Evolutionary conservation across 140 eudicot species (phyloP).

Genomic region (Stevia rebaudiana): DNA sequence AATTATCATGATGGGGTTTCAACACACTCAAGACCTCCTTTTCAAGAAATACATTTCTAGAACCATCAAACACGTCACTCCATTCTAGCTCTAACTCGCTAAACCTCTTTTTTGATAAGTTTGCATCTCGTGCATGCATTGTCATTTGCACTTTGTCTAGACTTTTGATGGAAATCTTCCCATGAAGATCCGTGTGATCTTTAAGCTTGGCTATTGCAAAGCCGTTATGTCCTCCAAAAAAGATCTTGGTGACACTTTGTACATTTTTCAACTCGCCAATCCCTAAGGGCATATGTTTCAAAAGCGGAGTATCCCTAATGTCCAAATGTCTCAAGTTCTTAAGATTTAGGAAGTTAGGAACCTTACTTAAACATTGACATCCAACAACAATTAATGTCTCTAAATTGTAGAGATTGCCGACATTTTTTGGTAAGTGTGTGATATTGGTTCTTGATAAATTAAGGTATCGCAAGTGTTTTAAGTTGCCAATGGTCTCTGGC

Average conservation of each 20-base stretch:
- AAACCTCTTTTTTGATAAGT: background rate
- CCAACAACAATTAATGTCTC: slow-evolving; percentile 24
- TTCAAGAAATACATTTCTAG: slow-evolving; percentile 1
- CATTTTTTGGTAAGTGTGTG: slow-evolving; percentile 7
- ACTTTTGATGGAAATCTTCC: background rate
- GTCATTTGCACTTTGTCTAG: background rate
- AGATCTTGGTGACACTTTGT: background rate
- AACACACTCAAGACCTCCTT: background rate
- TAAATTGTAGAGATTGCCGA: background rate
- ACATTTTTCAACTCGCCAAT: slow-evolving; percentile 18
- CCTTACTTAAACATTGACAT: background rate
- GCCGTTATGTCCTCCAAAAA: background rate
- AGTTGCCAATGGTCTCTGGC: slow-evolving; percentile 24
- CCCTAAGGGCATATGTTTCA: slow-evolving; percentile 8
- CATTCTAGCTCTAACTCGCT: background rate
- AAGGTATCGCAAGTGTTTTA: slow-evolving; percentile 33
- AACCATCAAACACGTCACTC: background rate
- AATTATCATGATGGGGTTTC: background rate
- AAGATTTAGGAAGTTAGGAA: slow-evolving; percentile 12
- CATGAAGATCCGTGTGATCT: background rate
- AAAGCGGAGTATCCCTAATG: background rate
- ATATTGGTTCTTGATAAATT: slow-evolving; percentile 20
- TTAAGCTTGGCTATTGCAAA: background rate
- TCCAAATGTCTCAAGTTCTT: slow-evolving; percentile 22
- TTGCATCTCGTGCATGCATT: background rate